Percentiles rank a stretch among this genome's conserved stretches.
phyloP scores from a whole-genome alignment of 805 yeast genomes.

The Zygosaccharomyces lentus region DNA sequence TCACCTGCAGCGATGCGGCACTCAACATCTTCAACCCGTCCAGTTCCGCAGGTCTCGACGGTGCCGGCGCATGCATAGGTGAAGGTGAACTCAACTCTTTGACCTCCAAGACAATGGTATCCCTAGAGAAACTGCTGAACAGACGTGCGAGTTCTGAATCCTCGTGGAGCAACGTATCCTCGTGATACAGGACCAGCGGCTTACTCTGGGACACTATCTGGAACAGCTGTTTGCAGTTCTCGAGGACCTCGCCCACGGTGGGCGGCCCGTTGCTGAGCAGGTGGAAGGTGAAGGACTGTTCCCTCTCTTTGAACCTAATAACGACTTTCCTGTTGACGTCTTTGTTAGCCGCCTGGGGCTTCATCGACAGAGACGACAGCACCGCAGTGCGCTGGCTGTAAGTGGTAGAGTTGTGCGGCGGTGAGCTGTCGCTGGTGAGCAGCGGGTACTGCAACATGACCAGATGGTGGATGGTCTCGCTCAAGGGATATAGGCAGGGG shows the following conservation, averaged over 20 bases:
- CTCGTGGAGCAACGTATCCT: conserved; percentile 35
- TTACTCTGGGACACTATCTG: conserved; percentile 37
- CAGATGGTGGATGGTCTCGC: conserved; percentile 62
- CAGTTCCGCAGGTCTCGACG: conserved; percentile 7
- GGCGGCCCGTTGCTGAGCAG: conserved; percentile 72
- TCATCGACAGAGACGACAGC: conserved; percentile 31
- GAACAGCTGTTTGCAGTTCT: conserved; percentile 72
- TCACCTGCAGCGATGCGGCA: conserved; percentile 28
- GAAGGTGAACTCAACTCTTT: conserved; percentile 17
- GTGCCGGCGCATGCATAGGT: conserved; percentile 3
- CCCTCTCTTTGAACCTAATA: conserved; percentile 49
- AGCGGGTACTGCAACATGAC: conserved; percentile 63
- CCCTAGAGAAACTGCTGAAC: conserved; percentile 36
- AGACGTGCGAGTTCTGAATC: conserved; percentile 47
- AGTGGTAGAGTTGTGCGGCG: conserved; percentile 4
- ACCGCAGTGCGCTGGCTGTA: conserved; percentile 17
- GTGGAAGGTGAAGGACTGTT: conserved; percentile 62
- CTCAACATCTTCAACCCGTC: conserved; percentile 31
- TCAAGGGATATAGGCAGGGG: conserved; percentile 54
- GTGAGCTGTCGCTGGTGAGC: conserved; percentile 22
- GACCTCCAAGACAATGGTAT: conserved; percentile 41
- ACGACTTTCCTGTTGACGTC: conserved; percentile 39
- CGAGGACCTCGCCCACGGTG: conserved; percentile 67
- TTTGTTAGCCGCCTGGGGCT: conserved; percentile 37
- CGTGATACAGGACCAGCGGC: conserved; percentile 21